phyloP scores from a whole-genome alignment of 2,329 filamentous ascomycete species.

The Penicillium sp. region DNA sequence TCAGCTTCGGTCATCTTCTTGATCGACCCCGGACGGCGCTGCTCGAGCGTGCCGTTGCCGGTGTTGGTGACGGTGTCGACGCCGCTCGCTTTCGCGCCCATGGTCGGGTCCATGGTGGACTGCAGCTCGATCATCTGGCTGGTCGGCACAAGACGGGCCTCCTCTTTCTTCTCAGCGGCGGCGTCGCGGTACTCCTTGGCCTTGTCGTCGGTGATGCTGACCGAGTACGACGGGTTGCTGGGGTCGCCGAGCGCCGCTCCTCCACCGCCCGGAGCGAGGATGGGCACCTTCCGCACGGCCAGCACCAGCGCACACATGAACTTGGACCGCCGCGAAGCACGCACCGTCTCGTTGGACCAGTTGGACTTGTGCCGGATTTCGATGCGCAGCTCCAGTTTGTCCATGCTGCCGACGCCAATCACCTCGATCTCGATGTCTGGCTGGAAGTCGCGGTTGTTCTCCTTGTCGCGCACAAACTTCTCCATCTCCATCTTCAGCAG shows the following conservation, averaged over 20 bases:
- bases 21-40: slow-evolving; percentile 27
- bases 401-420: slow-evolving; percentile 73
- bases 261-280: slow-evolving; percentile 75
- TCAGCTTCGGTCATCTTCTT: slow-evolving; percentile 29
- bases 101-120: slow-evolving; percentile 12
- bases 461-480: slow-evolving; percentile 73
- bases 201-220: slow-evolving; percentile 66
- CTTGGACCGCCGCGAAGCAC: slow-evolving; percentile 78
- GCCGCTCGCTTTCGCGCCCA: slow-evolving; percentile 24
- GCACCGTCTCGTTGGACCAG: slow-evolving; percentile 81
- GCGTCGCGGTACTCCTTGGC: slow-evolving; percentile 62
- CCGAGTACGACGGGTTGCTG: slow-evolving; percentile 76
- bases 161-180: slow-evolving; percentile 59
- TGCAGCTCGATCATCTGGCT: slow-evolving; percentile 18
- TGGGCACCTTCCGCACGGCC: slow-evolving; percentile 81
- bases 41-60: slow-evolving; percentile 19
- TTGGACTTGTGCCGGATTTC: slow-evolving; percentile 90
- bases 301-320: slow-evolving; percentile 93
- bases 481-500: slow-evolving; percentile 80
- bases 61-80: slow-evolving; percentile 25
- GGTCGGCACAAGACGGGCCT: slow-evolving; percentile 60
- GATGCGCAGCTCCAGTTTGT: slow-evolving; percentile 79
- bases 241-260: slow-evolving; percentile 56
- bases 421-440: slow-evolving; percentile 77
- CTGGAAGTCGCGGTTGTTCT: slow-evolving; percentile 89